phyloP scores from a whole-genome alignment of 2,329 filamentous ascomycete species.

The Helotiales sp. region DNA sequence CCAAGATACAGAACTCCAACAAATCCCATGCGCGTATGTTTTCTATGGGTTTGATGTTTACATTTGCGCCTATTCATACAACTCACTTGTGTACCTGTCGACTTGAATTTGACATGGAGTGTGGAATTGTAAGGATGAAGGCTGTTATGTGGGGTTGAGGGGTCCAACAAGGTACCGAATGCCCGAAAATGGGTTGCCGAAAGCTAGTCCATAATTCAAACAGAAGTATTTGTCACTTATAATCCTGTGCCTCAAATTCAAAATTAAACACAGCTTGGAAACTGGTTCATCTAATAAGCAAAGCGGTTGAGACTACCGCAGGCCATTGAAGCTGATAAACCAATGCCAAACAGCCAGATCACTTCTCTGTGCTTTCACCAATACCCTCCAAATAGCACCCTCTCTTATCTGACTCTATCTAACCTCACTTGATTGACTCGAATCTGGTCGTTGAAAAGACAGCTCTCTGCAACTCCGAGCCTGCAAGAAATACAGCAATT shows the following conservation, averaged over 20 bases:
- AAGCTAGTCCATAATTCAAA: neutral
- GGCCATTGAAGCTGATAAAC: neutral
- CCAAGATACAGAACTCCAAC: neutral
- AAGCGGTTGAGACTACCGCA: neutral
- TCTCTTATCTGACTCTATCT: too few relatives aligned
- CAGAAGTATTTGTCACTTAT: conserved; percentile 1
- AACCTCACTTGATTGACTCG: neutral
- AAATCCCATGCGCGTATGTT: neutral
- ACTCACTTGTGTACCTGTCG: neutral
- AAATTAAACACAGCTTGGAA: neutral
- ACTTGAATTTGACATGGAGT: neutral
- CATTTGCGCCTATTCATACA: too few relatives aligned
- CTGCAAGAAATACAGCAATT: neutral
- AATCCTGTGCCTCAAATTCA: neutral
- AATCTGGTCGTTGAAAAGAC: neutral
- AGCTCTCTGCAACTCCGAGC: neutral
- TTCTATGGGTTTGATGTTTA: neutral
- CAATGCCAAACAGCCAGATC: neutral
- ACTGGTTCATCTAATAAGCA: neutral
- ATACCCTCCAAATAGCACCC: neutral
- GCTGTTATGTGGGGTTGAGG: neutral
- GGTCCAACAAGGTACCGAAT: neutral
- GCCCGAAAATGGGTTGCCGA: neutral
- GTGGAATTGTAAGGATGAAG: too few relatives aligned
- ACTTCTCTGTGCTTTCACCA: neutral